phyloP scores from a whole-genome alignment of 2,329 filamentous ascomycete genomes.

The Parafenestella ontariensis region DNA sequence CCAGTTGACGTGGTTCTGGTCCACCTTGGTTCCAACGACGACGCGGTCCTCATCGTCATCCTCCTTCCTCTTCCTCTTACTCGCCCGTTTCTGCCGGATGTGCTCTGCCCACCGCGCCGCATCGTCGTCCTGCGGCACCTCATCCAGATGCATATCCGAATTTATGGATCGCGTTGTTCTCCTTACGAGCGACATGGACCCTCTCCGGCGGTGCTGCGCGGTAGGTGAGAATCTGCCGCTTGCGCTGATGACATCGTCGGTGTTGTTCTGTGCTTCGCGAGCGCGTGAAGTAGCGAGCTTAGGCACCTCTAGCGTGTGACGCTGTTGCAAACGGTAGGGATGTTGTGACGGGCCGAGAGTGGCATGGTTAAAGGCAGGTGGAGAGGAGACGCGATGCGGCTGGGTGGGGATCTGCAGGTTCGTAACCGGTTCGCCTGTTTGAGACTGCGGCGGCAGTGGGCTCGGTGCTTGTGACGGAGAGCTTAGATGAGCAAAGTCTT shows the following conservation, averaged over 20 bases:
- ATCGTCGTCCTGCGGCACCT: constrained; percentile 86
- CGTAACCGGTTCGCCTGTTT: constrained; percentile 31
- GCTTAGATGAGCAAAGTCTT: constrained; percentile 35
- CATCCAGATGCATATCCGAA: constrained; percentile 83
- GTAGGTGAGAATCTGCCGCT: constrained; percentile 85
- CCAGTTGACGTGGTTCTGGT: constrained; percentile 96
- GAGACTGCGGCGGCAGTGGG: constrained; percentile 11
- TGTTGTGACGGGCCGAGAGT: constrained; percentile 59
- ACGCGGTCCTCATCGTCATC: constrained; percentile 91
- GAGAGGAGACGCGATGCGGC: constrained; percentile 66
- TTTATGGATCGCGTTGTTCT: constrained; percentile 84
- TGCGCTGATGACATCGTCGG: constrained; percentile 68
- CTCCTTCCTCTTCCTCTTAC: constrained; percentile 81
- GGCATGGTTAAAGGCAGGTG: constrained; percentile 63
- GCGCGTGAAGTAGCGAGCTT: constrained; percentile 67
- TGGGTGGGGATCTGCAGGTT: constrained; percentile 48
- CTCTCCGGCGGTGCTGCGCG: constrained; percentile 69
- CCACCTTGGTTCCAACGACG: constrained; percentile 94
- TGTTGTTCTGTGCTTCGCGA: constrained; percentile 66
- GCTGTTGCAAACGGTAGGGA: constrained; percentile 71
- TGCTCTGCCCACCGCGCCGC: constrained; percentile 91
- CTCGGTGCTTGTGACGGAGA: constrained; percentile 21
- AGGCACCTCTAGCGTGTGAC: constrained; percentile 89
- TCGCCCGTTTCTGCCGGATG: constrained; percentile 88
- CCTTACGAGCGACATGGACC: constrained; percentile 82